Conservation (phyloP, 2,329 filamentous ascomycete genomes). For the Aureobasidium sp. region DNA sequence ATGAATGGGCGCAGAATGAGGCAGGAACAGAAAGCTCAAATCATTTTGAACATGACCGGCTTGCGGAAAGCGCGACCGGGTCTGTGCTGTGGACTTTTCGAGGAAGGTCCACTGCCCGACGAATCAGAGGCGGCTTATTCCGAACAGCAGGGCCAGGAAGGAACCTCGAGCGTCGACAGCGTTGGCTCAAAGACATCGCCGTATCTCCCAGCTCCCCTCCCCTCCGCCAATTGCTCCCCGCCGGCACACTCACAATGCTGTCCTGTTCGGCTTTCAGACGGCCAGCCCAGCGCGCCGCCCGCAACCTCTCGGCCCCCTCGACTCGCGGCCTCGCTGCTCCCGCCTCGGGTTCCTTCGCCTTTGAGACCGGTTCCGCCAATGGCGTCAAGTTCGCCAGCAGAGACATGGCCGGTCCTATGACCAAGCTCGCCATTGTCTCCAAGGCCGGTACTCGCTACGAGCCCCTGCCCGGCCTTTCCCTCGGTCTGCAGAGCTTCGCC, state of each 20-base stretch:
- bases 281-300: conserved; percentile 55
- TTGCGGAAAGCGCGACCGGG: neutral
- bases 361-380: conserved; percentile 75
- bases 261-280: conserved; percentile 58
- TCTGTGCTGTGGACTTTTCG: neutral
- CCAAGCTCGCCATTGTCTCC: conserved; percentile 81
- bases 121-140: conserved; percentile 12
- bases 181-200: conserved; percentile 9
- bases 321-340: conserved; percentile 58
- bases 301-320: conserved; percentile 48
- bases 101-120: neutral
- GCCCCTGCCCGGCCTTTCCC: conserved; percentile 77
- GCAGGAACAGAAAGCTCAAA: neutral
- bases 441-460: conserved; percentile 94
- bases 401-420: conserved; percentile 80
- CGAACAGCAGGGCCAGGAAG: neutral
- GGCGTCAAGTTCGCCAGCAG: conserved; percentile 90
- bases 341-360: conserved; percentile 70
- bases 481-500: conserved; percentile 87
- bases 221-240: conserved; percentile 19
- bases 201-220: conserved; percentile 14
- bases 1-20: conserved; percentile 3
- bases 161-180: conserved; percentile 11
- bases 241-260: conserved; percentile 45
- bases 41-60: neutral